A percentile compares a stretch with the other conserved stretches of the same genome.
These are phyloP conservation scores for Sisymbrium irio DNA, from an alignment of 345 rosid genomes.

Conservation along the genomic window DNA sequence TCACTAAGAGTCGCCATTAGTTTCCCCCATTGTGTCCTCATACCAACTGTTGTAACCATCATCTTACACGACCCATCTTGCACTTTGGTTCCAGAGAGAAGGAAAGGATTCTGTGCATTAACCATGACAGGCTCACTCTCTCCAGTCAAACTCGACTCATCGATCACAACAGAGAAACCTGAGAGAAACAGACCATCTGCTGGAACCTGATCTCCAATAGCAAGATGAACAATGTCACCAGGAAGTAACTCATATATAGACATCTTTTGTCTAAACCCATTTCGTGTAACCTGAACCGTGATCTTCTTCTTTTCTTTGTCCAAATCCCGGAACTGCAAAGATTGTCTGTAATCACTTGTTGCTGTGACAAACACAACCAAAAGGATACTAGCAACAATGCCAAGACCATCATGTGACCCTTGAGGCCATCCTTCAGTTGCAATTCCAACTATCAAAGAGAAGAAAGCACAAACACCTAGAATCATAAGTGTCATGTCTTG, in stretches of 20 bases:
- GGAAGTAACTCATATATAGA: conserved; percentile 85
- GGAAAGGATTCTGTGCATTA: conserved; percentile 58
- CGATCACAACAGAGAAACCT: conserved; percentile 77
- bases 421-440: conserved; percentile 94
- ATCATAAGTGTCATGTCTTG: conserved; percentile 94
- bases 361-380: conserved; percentile 91
- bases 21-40: conserved; percentile 97
- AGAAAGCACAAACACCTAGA: conserved; percentile 78
- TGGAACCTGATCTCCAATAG: conserved; percentile 89
- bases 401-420: conserved; percentile 94
- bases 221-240: conserved; percentile 87
- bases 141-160: conserved; percentile 87
- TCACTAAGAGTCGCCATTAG: conserved; percentile 85
- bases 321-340: conserved; percentile 77
- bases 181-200: conserved; percentile 87
- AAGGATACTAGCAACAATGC: conserved; percentile 83
- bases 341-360: conserved; percentile 85
- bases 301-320: conserved; percentile 95
- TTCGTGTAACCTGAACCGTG: conserved; percentile 68
- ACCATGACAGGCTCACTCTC: conserved; percentile 85
- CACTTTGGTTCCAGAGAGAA: conserved; percentile 88
- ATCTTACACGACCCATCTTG: conserved; percentile 94
- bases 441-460: conserved; percentile 81
- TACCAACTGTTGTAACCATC: conserved; percentile 84
- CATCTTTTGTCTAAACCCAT: conserved; percentile 77